Base-by-base conservation (phyloP, 1,139 yeast genomes). In the Candida albicans region DNA sequence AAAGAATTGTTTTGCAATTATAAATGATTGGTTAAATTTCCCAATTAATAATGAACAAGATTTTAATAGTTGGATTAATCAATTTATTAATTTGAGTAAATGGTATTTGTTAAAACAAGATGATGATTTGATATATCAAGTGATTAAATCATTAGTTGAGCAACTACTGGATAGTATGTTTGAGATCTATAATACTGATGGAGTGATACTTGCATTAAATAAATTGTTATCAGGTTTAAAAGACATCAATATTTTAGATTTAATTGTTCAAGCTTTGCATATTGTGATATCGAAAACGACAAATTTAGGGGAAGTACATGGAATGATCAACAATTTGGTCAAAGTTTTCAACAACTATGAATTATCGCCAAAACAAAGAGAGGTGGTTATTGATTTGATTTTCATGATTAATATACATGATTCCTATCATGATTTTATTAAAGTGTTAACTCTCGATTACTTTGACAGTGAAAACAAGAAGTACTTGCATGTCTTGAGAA, bases 41-140 rank as follows among this genome's bases (percentile, higher is more conserved):
- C 29, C 32, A 11, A 27, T 39, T 14, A 24, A 25, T 8, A 22
- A 24, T 27, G 42, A 38, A n/a, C 13, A 12, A 2, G 43, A 43
- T 6, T 48, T 43, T 44, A 33, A 14, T 1, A 28, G 27, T 4
- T 51, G 51, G 51, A 2, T 51, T 6, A 30, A 32, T 7, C 43
- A 43, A 35, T 50, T 52, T 35, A 37, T 35, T 27, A 48, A 51
- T 38, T 40, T 56, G 26, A 41, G 52, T 24, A 52, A 46, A 39
- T 54, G 59, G 56, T 45, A 44, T 18, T 35, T 51, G 10, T 15
- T 36, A 14, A 36, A 29, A 32, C 48, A 39, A 15, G 25, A 36
- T 12, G 6, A 15, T 14, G 34, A 15, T 9, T 35, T 39, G 15
- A 31, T 31, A 4, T 30, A 22, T 12, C 35, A 22, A 27, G 38